Evolutionary conservation across 2,329 filamentous ascomycete genomes (phyloP).

Genomic region (Podosphaera leucotricha): DNA sequence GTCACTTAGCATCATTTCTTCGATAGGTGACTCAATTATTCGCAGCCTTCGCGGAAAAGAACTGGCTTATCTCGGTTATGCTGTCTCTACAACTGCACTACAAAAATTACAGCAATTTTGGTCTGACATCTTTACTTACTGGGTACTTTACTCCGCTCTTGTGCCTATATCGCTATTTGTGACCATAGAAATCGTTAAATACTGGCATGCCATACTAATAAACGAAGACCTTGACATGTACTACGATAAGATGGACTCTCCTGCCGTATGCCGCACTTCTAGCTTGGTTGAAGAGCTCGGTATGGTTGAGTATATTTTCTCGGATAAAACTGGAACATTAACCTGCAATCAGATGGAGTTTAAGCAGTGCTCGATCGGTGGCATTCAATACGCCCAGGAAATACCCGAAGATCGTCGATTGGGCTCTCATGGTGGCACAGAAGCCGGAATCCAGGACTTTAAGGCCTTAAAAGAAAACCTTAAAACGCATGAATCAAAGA

Average conservation of each 20-base stretch:
- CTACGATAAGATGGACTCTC: slow-evolving; percentile 83
- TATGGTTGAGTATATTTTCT: slow-evolving; percentile 97
- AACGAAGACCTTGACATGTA: slow-evolving; percentile 97
- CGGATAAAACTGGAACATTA: slow-evolving; percentile 87
- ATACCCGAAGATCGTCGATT: slow-evolving; percentile 77
- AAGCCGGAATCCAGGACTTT: slow-evolving; percentile 49
- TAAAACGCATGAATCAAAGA: slow-evolving; percentile 28
- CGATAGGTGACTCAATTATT: slow-evolving; percentile 69
- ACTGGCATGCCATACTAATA: slow-evolving; percentile 92
- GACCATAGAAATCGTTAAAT: slow-evolving; percentile 92
- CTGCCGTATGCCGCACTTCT: slow-evolving; percentile 85
- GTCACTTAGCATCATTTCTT: slow-evolving; percentile 66
- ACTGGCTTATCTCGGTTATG: slow-evolving; percentile 51
- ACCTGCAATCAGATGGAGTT: slow-evolving; percentile 99
- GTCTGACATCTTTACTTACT: slow-evolving; percentile 90
- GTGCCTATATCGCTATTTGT: slow-evolving; percentile 97
- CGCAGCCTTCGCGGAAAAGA: slow-evolving; percentile 37
- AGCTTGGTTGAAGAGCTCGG: slow-evolving; percentile 91
- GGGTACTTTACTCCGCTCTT: slow-evolving; percentile 89
- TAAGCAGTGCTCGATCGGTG: slow-evolving; percentile 78
- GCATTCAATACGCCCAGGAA: slow-evolving; percentile 81
- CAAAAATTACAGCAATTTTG: slow-evolving; percentile 57
- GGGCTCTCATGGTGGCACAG: slow-evolving; percentile 51
- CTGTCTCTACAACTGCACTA: slow-evolving; percentile 28
- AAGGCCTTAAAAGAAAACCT: slow-evolving; percentile 36